Evolutionary conservation across 2,329 filamentous ascomycete species (phyloP).

Genomic region (Hymenoscyphus scutula): DNA sequence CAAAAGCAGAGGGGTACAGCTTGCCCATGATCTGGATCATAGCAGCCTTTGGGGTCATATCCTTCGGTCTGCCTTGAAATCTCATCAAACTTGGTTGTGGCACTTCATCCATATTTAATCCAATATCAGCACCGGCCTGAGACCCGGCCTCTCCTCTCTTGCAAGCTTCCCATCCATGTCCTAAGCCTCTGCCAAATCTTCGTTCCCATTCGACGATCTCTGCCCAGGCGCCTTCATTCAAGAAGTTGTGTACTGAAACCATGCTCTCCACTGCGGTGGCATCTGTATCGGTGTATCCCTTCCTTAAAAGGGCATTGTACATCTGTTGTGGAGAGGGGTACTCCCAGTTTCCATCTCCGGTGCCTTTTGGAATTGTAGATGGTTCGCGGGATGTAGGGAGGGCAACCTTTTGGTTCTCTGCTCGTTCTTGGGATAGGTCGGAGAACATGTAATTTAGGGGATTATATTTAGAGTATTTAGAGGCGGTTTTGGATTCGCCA

Average conservation of each 20-base stretch:
- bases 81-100: conserved; percentile 71
- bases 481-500: conserved; percentile 36
- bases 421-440: conserved; percentile 75
- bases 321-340: conserved; percentile 98
- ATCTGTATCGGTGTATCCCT: conserved; percentile 93
- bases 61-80: conserved; percentile 86
- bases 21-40: conserved; percentile 78
- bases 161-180: conserved; percentile 70
- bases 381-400: conserved; percentile 79
- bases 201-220: conserved; percentile 95
- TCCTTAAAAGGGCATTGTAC: conserved; percentile 97
- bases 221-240: conserved; percentile 95
- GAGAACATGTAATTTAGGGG: conserved; percentile 95
- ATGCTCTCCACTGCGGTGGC: conserved; percentile 91
- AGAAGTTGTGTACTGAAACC: conserved; percentile 96
- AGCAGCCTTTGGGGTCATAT: conserved; percentile 86
- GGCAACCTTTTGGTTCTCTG: conserved; percentile 67
- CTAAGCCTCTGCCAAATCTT: conserved; percentile 73
- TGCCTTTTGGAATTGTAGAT: conserved; percentile 88
- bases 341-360: conserved; percentile 82
- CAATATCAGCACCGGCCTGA: conserved; percentile 40
- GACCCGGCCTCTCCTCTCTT: conserved; percentile 69
- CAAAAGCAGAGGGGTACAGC: conserved; percentile 77
- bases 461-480: conserved; percentile 65
- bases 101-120: conserved; percentile 53